These are phyloP conservation scores for Loxodes magnus DNA, from an alignment of 73 alveolate species.

Conservation along the genomic window DNA sequence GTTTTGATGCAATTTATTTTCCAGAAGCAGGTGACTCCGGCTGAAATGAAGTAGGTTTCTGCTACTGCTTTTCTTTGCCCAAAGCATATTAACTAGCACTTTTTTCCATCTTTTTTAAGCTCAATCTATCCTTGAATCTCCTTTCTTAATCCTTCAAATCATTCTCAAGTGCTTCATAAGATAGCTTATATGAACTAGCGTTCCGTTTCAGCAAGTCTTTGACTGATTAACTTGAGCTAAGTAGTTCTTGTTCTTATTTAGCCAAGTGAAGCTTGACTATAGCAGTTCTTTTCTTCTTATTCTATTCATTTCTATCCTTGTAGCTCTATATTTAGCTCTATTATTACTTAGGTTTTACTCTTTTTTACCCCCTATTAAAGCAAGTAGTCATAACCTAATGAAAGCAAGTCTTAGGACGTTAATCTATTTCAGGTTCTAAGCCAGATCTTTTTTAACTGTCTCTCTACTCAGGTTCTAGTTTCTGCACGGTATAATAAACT, in stretches of 20 bases:
- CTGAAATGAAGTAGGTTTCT: neutral
- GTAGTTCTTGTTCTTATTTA: neutral
- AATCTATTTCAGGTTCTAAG: no score
- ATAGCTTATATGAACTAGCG: neutral
- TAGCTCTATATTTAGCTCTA: neutral
- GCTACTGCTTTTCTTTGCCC: neutral
- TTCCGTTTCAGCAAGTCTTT: neutral
- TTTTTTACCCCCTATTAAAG: neutral
- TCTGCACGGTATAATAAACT: no score
- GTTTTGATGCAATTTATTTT: neutral
- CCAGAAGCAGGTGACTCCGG: neutral
- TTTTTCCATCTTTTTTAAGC: neutral
- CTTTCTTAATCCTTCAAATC: neutral
- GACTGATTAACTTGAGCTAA: neutral
- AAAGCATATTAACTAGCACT: neutral
- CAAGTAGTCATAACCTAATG: no score
- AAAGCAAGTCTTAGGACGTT: no score
- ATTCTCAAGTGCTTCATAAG: neutral
- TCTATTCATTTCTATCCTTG: neutral
- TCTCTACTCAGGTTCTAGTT: no score
- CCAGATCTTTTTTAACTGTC: no score
- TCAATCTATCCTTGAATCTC: neutral
- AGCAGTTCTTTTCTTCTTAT: neutral
- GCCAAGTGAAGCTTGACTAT: neutral
- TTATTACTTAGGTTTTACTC: neutral